phyloP scores from a whole-genome alignment of 2,329 filamentous ascomycete species.

The Stemphylium vesicarium region DNA sequence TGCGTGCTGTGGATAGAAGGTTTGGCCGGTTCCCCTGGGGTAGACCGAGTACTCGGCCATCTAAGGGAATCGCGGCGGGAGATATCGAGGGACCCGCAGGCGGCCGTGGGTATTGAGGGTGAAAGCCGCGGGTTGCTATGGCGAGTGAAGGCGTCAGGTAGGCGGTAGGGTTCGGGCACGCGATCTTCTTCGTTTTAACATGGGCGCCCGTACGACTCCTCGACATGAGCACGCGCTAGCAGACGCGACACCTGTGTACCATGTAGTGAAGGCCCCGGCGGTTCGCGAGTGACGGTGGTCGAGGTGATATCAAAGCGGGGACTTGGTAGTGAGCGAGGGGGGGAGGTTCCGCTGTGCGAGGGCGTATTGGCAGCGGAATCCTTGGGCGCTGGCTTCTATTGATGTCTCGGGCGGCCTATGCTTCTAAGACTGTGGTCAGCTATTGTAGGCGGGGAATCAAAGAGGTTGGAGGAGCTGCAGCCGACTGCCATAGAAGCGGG shows the following conservation, averaged over 20 bases:
- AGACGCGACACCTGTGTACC: slow-evolving; percentile 34
- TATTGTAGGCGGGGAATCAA: slow-evolving; percentile 26
- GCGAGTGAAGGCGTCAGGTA: slow-evolving; percentile 44
- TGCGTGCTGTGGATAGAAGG: slow-evolving; percentile 63
- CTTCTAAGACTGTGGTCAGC: slow-evolving; percentile 25
- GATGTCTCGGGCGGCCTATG: slow-evolving; percentile 26
- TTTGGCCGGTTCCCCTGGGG: slow-evolving; percentile 66
- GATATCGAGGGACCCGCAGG: slow-evolving; percentile 35
- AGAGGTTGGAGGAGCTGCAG: slow-evolving; percentile 26
- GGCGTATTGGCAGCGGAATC: slow-evolving; percentile 9
- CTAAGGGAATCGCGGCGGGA: slow-evolving; percentile 54
- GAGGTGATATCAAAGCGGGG: slow-evolving; percentile 16
- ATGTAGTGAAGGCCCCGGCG: slow-evolving; percentile 27
- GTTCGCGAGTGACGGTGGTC: slow-evolving; percentile 19
- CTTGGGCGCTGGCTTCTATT: slow-evolving; percentile 20
- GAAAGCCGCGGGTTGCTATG: slow-evolving; percentile 31
- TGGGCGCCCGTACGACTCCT: slow-evolving; percentile 48
- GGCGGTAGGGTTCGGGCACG: slow-evolving; percentile 53
- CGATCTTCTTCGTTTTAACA: slow-evolving; percentile 58
- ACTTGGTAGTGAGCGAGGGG: slow-evolving; percentile 21
- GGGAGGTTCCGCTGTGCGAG: slow-evolving; percentile 5
- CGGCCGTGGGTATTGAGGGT: slow-evolving; percentile 36
- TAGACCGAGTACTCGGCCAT: slow-evolving; percentile 72
- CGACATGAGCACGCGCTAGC: slow-evolving; percentile 43
- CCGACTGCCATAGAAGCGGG: slow-evolving; percentile 33